These are phyloP conservation scores for Prinsepia uniflora DNA, from an alignment of 306 rosid genomes.

Conservation along the genomic window DNA sequence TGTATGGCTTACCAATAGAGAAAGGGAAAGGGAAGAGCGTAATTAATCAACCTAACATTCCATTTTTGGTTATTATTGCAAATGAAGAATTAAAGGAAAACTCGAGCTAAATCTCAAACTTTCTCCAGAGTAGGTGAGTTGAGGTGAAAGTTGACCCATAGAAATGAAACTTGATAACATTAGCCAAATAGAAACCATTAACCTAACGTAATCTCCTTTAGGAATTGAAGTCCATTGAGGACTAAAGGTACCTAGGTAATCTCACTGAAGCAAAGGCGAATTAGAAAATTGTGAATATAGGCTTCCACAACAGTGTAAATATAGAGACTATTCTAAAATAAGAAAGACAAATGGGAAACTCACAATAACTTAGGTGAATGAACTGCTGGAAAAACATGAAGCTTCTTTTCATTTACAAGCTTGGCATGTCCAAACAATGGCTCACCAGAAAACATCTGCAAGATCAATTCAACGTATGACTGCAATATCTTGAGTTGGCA, in stretches of 20 bases:
- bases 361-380: conserved; percentile 65
- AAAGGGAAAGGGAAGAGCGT: not conserved
- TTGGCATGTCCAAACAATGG: conserved; percentile 53
- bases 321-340: conserved; percentile 1
- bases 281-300: not conserved
- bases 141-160: not conserved
- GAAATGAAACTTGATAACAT: not conserved
- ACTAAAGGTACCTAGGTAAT: not conserved
- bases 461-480: conserved; percentile 25
- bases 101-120: not conserved
- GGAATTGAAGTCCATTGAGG: not conserved
- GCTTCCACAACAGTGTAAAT: not conserved
- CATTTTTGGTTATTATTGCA: not conserved
- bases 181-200: not conserved
- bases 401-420: conserved; percentile 58
- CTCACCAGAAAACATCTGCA: conserved; percentile 81
- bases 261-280: not conserved
- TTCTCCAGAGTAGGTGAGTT: not conserved
- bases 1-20: not conserved
- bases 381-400: conserved; percentile 63
- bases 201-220: not conserved
- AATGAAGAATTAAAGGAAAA: not conserved
- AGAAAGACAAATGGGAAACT: conserved; percentile 27
- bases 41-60: not conserved
- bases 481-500: conserved; percentile 21